phyloP scores from a whole-genome alignment of 495 filamentous ascomycete genomes.

The Aspergillus cristatus region DNA sequence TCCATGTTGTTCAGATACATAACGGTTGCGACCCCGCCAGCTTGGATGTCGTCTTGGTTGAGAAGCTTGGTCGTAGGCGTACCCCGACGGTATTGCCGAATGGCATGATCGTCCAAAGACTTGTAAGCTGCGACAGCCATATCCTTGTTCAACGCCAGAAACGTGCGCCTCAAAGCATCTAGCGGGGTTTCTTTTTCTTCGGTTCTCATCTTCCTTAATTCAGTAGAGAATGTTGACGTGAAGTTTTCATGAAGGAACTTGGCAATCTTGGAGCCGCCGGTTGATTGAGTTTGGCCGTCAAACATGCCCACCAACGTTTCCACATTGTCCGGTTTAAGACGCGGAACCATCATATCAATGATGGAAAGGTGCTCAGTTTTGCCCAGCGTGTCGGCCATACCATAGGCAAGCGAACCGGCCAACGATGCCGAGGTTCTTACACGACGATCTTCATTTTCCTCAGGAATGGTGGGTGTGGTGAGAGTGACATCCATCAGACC shows the following conservation, averaged over 20 bases:
- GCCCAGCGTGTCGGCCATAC: conserved; percentile 96
- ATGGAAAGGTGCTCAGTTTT: conserved; percentile 90
- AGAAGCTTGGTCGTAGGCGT: conserved; percentile 62
- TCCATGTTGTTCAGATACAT: conserved; percentile 83
- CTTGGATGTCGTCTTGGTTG: conserved; percentile 76
- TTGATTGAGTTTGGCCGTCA: conserved; percentile 78
- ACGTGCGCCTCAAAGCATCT: conserved; percentile 79
- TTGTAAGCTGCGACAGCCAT: conserved; percentile 80
- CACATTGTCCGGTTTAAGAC: conserved; percentile 81
- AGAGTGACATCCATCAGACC: conserved; percentile 98
- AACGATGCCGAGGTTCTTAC: conserved; percentile 91
- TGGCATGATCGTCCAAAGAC: conserved; percentile 61
- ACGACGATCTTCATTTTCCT: conserved; percentile 89
- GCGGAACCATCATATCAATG: conserved; percentile 94
- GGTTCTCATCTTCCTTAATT: conserved; percentile 54
- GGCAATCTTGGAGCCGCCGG: conserved; percentile 85
- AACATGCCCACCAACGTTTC: conserved; percentile 91
- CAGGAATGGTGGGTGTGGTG: conserved; percentile 82
- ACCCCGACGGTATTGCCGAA: conserved; percentile 55
- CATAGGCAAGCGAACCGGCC: conserved; percentile 80
- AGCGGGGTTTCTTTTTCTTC: conserved; percentile 56
- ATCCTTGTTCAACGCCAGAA: conserved; percentile 86
- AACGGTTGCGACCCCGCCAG: conserved; percentile 86
- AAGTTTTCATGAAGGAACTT: conserved; percentile 96
- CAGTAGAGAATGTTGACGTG: conserved; percentile 67